Percentiles rank a stretch among this genome's conserved stretches.
These are phyloP conservation scores for Populus davidiana DNA, from an alignment of 345 rosid genomes.

Conservation along the genomic window DNA sequence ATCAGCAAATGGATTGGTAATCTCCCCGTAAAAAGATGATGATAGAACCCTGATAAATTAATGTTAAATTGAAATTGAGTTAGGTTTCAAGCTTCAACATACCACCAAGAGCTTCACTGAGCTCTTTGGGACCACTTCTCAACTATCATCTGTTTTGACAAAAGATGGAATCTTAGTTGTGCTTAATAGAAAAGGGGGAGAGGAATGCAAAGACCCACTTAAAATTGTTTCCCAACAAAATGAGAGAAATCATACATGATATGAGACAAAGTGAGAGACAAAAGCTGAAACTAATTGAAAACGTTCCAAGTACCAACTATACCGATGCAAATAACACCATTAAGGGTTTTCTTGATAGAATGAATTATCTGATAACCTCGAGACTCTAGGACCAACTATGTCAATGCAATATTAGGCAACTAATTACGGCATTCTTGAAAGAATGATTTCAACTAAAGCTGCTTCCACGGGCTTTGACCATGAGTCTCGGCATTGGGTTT, in stretches of 20 bases:
- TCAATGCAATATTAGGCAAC: slow-evolving; percentile 28
- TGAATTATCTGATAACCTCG: background rate
- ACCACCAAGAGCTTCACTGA: slow-evolving; percentile 30
- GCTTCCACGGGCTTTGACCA: slow-evolving; percentile 54
- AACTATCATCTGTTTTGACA: slow-evolving; percentile 41
- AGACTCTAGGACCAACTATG: slow-evolving; percentile 21
- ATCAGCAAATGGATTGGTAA: slow-evolving; percentile 27
- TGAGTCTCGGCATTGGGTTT: slow-evolving; percentile 54
- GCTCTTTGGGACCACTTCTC: slow-evolving; percentile 68
- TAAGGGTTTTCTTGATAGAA: background rate
- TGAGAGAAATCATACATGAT: slow-evolving; percentile 16
- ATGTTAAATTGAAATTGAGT: slow-evolving; percentile 12
- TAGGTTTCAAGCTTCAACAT: slow-evolving; percentile 30
- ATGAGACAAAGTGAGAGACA: slow-evolving; percentile 26
- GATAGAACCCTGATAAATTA: slow-evolving; percentile 18
- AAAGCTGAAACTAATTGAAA: slow-evolving; percentile 34
- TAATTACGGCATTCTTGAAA: slow-evolving; percentile 22
- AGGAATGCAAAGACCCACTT: slow-evolving; percentile 30
- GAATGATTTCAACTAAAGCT: slow-evolving; percentile 33
- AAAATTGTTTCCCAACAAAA: slow-evolving; percentile 30
- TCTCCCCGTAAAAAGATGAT: slow-evolving; percentile 31
- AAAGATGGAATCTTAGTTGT: slow-evolving; percentile 18
- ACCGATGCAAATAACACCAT: background rate
- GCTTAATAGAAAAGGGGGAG: slow-evolving; percentile 12
- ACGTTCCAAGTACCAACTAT: slow-evolving; percentile 26